Percentiles rank a stretch among this genome's conserved stretches.
Evolutionary conservation across 495 filamentous ascomycete genomes (phyloP).

Genomic region (Penicillium cataractarum): DNA sequence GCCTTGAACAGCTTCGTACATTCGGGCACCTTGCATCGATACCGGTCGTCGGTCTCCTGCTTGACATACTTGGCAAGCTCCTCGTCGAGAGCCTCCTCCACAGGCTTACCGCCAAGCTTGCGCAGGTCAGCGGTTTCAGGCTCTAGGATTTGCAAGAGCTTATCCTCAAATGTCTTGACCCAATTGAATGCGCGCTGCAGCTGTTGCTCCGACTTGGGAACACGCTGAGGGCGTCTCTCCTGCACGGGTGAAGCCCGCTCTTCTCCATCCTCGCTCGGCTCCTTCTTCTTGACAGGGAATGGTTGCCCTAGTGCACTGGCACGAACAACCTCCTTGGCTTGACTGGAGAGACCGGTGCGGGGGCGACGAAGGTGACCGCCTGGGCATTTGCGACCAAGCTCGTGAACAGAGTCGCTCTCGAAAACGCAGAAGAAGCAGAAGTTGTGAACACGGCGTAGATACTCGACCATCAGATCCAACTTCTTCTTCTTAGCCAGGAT

Average conservation of each 20-base stretch:
- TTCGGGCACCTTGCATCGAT: constrained; percentile 91
- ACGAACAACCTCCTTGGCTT: constrained; percentile 81
- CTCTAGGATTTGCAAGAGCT: constrained; percentile 87
- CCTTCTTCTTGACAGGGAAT: constrained; percentile 80
- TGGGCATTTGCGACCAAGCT: constrained; percentile 92
- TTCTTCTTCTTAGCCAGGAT: constrained; percentile 94
- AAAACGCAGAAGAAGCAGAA: constrained; percentile 99
- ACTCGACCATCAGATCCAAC: constrained; percentile 93
- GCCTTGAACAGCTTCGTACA: constrained; percentile 98
- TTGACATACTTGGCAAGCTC: constrained; percentile 88
- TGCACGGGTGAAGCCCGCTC: constrained; percentile 62
- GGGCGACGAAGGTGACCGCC: constrained; percentile 95
- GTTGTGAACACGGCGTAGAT: constrained; percentile 92
- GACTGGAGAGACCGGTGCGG: constrained; percentile 74
- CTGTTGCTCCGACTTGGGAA: constrained; percentile 83
- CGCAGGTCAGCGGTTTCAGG: constrained; percentile 81
- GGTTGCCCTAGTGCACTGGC: constrained; percentile 78
- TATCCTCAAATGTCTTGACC: constrained; percentile 99
- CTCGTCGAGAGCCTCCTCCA: constrained; percentile 83
- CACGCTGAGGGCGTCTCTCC: constrained; percentile 68
- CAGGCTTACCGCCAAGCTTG: constrained; percentile 87
- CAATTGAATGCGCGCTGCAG: constrained; percentile 95
- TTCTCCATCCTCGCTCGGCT: constrained; percentile 65
- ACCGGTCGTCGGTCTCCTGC: constrained; percentile 96
- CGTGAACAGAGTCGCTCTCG: constrained; percentile 95